phyloP scores from a whole-genome alignment of 306 rosid species.

The Prosopis cineraria region DNA sequence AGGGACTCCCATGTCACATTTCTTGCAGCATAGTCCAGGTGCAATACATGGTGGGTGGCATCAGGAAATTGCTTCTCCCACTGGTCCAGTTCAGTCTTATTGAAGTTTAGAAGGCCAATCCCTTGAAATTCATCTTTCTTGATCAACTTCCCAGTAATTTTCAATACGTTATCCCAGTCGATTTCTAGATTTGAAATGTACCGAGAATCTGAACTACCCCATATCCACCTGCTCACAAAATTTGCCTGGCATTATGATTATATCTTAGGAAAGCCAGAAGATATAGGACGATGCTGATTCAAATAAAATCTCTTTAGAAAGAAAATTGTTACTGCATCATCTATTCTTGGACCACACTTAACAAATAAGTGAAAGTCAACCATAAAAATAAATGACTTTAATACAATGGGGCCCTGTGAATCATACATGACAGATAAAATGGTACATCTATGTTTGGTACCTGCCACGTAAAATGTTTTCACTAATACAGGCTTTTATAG shows the following conservation, averaged over 20 bases:
- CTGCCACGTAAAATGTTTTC: no score
- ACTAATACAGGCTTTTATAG: not conserved
- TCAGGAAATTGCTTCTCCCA: constrained; percentile 73
- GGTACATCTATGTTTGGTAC: not conserved
- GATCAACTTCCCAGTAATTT: constrained; percentile 45
- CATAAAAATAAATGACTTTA: not conserved
- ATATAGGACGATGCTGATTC: not conserved
- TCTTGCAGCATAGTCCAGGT: constrained; percentile 56
- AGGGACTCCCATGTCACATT: constrained; percentile 84
- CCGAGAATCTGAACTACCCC: constrained; percentile 76
- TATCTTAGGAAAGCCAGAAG: not conserved
- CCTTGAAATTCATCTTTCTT: constrained; percentile 60
- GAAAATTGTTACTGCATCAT: not conserved
- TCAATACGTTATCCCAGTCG: constrained; percentile 56
- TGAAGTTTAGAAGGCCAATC: constrained; percentile 78
- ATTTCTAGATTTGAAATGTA: constrained; percentile 51
- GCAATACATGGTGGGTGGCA: constrained; percentile 51
- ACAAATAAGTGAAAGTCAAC: not conserved
- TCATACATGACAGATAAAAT: not conserved
- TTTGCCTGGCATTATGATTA: constrained; percentile 23
- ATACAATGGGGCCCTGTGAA: no score
- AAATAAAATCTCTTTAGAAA: not conserved
- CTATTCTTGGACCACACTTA: not conserved
- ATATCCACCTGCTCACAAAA: constrained; percentile 76
- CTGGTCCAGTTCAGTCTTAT: constrained; percentile 48